Evolutionary conservation across 495 filamentous ascomycete species (phyloP), one percentile per base, ranked within the genome.

Genomic region (Pyrenula massariospora): DNA sequence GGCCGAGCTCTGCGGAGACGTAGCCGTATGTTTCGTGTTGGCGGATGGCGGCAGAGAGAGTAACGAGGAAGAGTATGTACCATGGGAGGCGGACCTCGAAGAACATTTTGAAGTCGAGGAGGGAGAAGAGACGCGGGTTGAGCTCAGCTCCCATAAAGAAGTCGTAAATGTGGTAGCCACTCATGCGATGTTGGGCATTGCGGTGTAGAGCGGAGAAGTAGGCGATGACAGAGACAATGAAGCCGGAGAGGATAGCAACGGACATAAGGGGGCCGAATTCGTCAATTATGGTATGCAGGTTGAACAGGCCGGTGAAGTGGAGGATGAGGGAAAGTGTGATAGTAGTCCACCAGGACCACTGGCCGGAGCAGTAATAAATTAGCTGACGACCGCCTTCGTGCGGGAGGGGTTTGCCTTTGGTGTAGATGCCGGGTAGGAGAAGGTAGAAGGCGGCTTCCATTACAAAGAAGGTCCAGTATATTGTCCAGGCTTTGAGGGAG

Each of bases 101-200:
- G 76, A 98, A 96, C 93, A 98, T 97, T 80, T 98, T 98, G 74
- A 96, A 88, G 68, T 98, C 93, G 56, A 98, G 75, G 60, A 92
- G 83, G 23, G 86, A 87, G 68, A 96, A 95, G 82, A 96, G 85
- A 53, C 93, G 80, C 10, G 93, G 93, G 76, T 98, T 96, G 50
- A 98, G 77, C 76, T 98, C 93, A 12, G 93, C 90, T 56, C 93
- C 93, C 91, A 98, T 96, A 80, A 96, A 98, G 75, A 96, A 96
- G 73, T 98, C 93, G 70, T 96, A 96, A 64, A 98, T 76, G 48
- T 81, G 87, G 67, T 85, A 81, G 36, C 93, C 93, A 52, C 87
- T 93, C 93, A 98, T 96, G 59, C 90, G 84, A 68, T 96, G 89
- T 63, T 89, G 73, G 2, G 83, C 84, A 22, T 91, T 92, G 57